These are phyloP conservation scores for Vaccinium macrocarpon DNA, from an alignment of 148 eudicot genomes.

Conservation along the genomic window DNA sequence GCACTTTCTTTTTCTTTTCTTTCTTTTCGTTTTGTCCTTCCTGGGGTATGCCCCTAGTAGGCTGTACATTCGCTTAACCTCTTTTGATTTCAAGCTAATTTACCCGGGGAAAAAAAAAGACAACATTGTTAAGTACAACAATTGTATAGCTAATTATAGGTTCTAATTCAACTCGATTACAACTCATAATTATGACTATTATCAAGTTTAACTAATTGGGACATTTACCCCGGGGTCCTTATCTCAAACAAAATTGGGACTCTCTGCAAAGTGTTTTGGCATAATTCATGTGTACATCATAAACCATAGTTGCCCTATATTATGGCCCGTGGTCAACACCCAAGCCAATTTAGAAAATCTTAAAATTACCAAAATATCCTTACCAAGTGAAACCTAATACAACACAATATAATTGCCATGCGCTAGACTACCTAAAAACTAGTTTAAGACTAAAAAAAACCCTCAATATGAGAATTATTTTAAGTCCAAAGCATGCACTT, in stretches of 20 bases:
- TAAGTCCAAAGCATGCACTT: not conserved
- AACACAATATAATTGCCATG: not conserved
- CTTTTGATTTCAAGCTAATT: no score
- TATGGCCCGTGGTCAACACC: not conserved
- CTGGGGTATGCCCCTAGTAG: no score
- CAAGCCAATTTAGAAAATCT: not conserved
- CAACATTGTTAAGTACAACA: not conserved
- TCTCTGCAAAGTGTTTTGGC: not conserved
- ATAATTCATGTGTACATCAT: not conserved
- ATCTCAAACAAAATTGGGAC: not conserved
- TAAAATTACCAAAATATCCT: not conserved
- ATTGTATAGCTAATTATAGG: not conserved
- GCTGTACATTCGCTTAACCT: no score
- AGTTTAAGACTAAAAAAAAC: not conserved
- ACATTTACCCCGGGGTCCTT: not conserved
- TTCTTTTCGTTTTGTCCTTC: no score
- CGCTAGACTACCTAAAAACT: not conserved
- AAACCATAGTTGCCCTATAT: no score
- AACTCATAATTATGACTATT: not conserved
- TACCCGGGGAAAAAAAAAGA: no score
- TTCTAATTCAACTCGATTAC: not conserved
- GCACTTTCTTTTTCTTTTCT: no score
- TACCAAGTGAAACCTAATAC: not conserved
- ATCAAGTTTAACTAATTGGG: not conserved
- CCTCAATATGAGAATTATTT: not conserved